A percentile compares a stretch with the other conserved stretches of the same genome.
phyloP scores from a whole-genome alignment of 2,329 filamentous ascomycete species.

The Talaromyces verruculosus region DNA sequence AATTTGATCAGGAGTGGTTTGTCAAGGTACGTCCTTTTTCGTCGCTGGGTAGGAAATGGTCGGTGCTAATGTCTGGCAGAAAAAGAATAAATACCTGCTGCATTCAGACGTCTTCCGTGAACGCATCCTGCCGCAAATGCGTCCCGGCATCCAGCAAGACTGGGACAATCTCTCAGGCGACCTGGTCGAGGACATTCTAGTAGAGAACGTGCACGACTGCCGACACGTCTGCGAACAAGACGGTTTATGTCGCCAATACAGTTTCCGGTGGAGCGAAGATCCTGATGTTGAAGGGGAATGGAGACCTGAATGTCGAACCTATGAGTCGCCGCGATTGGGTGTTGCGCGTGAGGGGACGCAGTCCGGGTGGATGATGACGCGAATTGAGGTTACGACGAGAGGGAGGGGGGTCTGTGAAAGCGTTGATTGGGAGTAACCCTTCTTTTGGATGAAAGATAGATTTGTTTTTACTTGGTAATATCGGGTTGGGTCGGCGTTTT shows the following conservation, averaged over 20 bases:
- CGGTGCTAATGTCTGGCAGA: conserved; percentile 21
- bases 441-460: neutral
- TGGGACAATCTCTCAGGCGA: conserved; percentile 40
- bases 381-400: conserved; percentile 25
- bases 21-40: conserved; percentile 37
- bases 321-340: conserved; percentile 34
- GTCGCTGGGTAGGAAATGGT: neutral
- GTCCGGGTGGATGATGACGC: conserved; percentile 36
- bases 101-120: conserved; percentile 42
- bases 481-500: neutral
- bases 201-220: conserved; percentile 35
- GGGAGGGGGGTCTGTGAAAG: conserved; percentile 24
- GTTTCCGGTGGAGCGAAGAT: conserved; percentile 30
- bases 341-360: conserved; percentile 25
- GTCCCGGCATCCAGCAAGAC: conserved; percentile 27
- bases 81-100: conserved; percentile 32
- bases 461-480: neutral
- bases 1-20: conserved; percentile 55
- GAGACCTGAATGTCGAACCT: conserved; percentile 31
- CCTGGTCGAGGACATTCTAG: conserved; percentile 31
- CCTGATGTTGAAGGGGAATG: conserved; percentile 6
- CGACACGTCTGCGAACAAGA: conserved; percentile 30
- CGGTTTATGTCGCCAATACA: conserved; percentile 33
- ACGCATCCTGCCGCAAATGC: conserved; percentile 36
- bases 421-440: conserved; percentile 53